phyloP scores from a whole-genome alignment of 2,329 filamentous ascomycete genomes.

The Alternaria panax region DNA sequence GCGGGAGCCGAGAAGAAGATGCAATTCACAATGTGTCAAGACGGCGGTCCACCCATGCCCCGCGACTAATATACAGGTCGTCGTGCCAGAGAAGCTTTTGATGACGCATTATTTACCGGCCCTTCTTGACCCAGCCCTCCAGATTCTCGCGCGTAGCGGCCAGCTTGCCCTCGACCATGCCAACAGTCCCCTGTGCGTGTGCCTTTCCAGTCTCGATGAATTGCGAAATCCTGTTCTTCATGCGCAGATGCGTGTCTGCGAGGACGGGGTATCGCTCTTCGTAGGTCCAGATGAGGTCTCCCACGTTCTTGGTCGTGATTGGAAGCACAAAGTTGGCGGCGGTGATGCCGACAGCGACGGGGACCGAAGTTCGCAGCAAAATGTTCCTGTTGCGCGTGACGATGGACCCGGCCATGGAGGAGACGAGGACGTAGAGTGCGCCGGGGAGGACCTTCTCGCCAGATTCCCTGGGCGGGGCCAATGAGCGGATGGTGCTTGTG shows the following conservation, averaged over 20 bases:
- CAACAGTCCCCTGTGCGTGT: conserved; percentile 73
- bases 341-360: conserved; percentile 79
- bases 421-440: conserved; percentile 88
- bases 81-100: conserved; percentile 16
- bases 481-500: conserved; percentile 84
- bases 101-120: conserved; percentile 64
- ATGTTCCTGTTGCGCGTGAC: conserved; percentile 87
- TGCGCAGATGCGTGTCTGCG: conserved; percentile 78
- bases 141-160: conserved; percentile 75
- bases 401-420: conserved; percentile 94
- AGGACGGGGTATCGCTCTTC: conserved; percentile 87
- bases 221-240: conserved; percentile 72
- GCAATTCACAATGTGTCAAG: conserved; percentile 9
- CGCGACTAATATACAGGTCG: conserved; percentile 27
- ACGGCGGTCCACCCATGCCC: conserved; percentile 9
- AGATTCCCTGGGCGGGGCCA: conserved; percentile 84
- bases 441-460: conserved; percentile 91
- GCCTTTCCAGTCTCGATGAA: conserved; percentile 77
- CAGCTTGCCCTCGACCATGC: conserved; percentile 82
- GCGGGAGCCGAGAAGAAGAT: not conserved
- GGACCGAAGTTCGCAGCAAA: conserved; percentile 77
- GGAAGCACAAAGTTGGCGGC: conserved; percentile 87
- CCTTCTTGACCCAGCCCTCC: conserved; percentile 91
- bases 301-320: conserved; percentile 87
- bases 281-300: conserved; percentile 87